Base-by-base conservation (phyloP, 2,329 filamentous ascomycete species). In the Neonectria ditissima region DNA sequence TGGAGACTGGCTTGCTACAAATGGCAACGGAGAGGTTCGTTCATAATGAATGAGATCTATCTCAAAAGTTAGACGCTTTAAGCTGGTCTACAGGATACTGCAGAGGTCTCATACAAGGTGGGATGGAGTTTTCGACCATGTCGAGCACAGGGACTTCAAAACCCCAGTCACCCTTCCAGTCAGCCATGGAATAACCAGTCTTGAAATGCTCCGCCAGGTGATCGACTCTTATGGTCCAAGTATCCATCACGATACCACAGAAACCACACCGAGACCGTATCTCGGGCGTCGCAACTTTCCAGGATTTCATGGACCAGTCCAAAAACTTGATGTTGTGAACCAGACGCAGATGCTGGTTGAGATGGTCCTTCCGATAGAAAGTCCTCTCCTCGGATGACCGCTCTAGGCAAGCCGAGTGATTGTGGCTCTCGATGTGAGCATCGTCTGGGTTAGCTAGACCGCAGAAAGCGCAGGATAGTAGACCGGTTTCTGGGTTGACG, bases 101-200 rank as follows among this genome's bases (percentile, higher is more conserved):
- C 51, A 77, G 65, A 71, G 74, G 75, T 74, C 78, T 79, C 84
- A 81, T 83, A 88, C 86, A 90, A 53, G 88, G 87, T 57, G 88
- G 88, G 62, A 91, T 89, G 50, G 87, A 87, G 73, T 90, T 90
- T 76, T 90, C 88, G 71, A 90, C 85, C 81, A 89, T 85, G 65
- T 87, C 82, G 69, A 89, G 80, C 44, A 90, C 84, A 37, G 86
- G 83, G 28, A 80, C 79, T 59, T 90, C 88, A 66, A 91, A 90
- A 81, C 88, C 88, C 87, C 88, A 90, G 77, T 89, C 88, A 80
- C 88, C 88, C 81, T 89, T 88, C 88, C 88, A 91, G 76, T 90
- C 86, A 66, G 85, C 86, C 88, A 91, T 91, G 71, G 85, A 87
- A 67, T 84, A 86, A 78, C 88, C 87, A 26, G 82, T 85, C 77